Percentiles rank a stretch among this genome's conserved stretches.
Evolutionary conservation across 768 basidiomycete genomes (phyloP).

Genomic region (Trametes maxima): DNA sequence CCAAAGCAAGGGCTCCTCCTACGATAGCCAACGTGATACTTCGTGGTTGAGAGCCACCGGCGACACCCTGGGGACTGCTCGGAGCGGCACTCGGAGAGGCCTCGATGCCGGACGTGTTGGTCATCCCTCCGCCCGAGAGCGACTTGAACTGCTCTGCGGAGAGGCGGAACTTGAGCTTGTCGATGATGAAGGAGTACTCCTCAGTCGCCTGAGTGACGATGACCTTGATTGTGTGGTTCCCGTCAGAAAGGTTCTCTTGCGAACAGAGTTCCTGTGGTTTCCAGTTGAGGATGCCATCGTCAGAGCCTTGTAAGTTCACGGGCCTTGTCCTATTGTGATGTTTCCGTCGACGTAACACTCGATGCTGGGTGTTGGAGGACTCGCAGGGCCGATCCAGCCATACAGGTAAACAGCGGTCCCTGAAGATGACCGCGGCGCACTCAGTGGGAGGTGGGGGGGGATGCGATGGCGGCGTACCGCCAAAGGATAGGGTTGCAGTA

Average conservation of each 20-base stretch:
- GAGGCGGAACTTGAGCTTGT: not conserved
- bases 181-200: not conserved
- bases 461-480: too few relatives aligned
- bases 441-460: not conserved
- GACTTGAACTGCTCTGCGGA: not conserved
- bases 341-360: not conserved
- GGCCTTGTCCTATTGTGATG: not conserved
- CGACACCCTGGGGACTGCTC: not conserved
- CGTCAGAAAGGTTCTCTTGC: not conserved
- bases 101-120: not conserved
- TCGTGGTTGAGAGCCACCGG: not conserved
- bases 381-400: not conserved
- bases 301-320: not conserved
- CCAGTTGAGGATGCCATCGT: not conserved
- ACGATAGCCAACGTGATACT: not conserved
- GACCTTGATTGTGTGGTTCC: slow-evolving; percentile 12
- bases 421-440: not conserved
- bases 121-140: not conserved
- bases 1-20: not conserved
- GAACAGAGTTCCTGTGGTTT: not conserved
- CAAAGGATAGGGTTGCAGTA: too few relatives aligned
- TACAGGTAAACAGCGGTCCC: not conserved
- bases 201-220: not conserved
- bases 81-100: not conserved
- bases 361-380: not conserved